Evolutionary conservation across 805 yeast species (phyloP).

Genomic region (Candida adriatica): DNA sequence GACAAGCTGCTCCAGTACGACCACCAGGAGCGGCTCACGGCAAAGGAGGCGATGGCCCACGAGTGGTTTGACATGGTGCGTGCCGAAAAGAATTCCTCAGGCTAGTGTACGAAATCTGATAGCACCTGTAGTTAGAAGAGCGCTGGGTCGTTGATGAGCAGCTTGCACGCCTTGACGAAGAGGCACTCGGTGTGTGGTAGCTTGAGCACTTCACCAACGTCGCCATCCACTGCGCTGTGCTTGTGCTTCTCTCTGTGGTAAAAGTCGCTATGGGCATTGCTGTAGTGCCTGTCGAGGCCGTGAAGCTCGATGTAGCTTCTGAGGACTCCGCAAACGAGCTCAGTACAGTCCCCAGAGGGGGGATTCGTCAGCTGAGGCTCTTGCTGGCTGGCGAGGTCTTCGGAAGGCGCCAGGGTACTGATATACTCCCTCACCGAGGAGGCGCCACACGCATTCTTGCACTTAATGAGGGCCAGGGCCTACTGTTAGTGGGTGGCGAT

Average conservation of each 20-base stretch:
- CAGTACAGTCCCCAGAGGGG: slow-evolving; percentile 2
- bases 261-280: slow-evolving; percentile 6
- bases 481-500: too few species aligned
- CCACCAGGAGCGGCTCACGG: slow-evolving; percentile 83
- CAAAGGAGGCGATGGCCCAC: slow-evolving; percentile 82
- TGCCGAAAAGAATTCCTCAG: slow-evolving; percentile 9
- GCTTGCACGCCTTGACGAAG: slow-evolving; percentile 9
- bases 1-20: slow-evolving; percentile 74
- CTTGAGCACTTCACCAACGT: too few species aligned
- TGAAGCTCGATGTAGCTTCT: slow-evolving; percentile 3
- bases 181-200: slow-evolving; percentile 1
- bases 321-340: slow-evolving; percentile 1
- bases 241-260: slow-evolving; percentile 3
- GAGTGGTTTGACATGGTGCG: slow-evolving; percentile 43
- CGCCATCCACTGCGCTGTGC: too few species aligned
- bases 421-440: slow-evolving; percentile 1
- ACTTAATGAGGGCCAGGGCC: slow-evolving; percentile 17
- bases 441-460: slow-evolving; percentile 10
- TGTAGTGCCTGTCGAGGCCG: slow-evolving; percentile 2
- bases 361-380: too few species aligned
- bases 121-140: neutral
- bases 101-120: neutral
- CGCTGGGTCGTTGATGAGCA: slow-evolving; percentile 5
- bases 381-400: too few species aligned
- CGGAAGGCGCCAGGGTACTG: neutral